A percentile compares a stretch with the other conserved stretches of the same genome.
Conservation (phyloP, 1,139 yeast species). For the Magnusiomyces magnusii region DNA sequence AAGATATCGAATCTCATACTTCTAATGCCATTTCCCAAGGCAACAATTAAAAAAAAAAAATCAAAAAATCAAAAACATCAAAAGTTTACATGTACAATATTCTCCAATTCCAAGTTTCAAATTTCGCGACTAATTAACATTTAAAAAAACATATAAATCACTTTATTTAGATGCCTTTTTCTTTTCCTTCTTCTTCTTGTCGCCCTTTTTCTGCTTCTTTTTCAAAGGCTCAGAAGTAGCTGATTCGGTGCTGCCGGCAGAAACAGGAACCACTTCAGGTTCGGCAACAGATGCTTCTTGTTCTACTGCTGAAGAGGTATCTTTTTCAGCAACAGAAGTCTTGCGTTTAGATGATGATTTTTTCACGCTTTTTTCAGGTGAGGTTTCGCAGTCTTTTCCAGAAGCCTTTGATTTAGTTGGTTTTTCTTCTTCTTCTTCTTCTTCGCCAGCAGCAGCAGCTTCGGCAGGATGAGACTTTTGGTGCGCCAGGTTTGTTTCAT, state of each 20-base stretch:
- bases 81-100: too few species aligned
- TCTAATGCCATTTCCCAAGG: constrained; percentile 75
- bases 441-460: not conserved
- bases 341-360: not conserved
- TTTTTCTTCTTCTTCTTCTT: too few species aligned
- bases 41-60: constrained; percentile 37
- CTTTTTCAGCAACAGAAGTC: not conserved
- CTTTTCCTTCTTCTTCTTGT: not conserved
- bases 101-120: not conserved
- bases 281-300: not conserved
- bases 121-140: not conserved
- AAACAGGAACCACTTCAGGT: not conserved
- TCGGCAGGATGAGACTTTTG: not conserved
- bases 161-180: too few species aligned
- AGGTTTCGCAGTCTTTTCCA: too few species aligned
- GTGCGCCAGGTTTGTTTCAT: constrained; percentile 41
- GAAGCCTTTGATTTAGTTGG: not conserved
- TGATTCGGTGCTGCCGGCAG: not conserved
- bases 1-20: constrained; percentile 84
- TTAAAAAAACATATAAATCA: too few species aligned
- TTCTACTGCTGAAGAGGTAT: not conserved
- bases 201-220: not conserved
- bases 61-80: too few species aligned
- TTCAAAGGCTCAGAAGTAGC: not conserved
- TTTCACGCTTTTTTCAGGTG: not conserved